Base-by-base conservation (phyloP, 164 flowering plant species). In the Piper betle region DNA sequence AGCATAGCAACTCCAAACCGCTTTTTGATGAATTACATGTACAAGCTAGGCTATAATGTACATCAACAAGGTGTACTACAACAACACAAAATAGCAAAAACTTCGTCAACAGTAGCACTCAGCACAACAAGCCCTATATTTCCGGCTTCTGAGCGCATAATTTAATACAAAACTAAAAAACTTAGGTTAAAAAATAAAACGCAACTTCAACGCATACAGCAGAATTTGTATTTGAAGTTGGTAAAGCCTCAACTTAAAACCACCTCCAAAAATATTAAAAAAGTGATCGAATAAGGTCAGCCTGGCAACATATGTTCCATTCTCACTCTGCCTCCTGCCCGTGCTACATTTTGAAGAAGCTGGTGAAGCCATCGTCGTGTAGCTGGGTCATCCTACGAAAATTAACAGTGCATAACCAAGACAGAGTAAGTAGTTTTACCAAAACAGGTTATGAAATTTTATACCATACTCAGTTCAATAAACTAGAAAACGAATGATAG, bases 311-410 rank as follows among this genome's bases (percentile, higher is more conserved):
- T 55, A 55, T 25, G 58, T 9, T 55, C 58, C 25, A 55, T 38
- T 55, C 58, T 39, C 9, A 33, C 58, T 38, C 58, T 33, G 38
- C 25, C 33, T 25, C 55, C 55, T 55, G 50, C 50, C 3, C 50
- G 50, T 9, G 60, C 55, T 11, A 72, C 72, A 65, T 68, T 72
- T 53, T 68, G 67, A 20, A 68, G 48, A 37, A 72, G 64, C 62
- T 72, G 75, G 12, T 66, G 66, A 40, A 72, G 61, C 72, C 72
- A 68, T 20, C 68, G 53, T 54, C 64, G 65, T 0, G 75, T 69
- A 59, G 66, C 25, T 55, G 61, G 64, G 63, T 72, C 75, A 2
- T 72, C 75, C 75, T 72, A 60, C 37, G 39, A 58, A n/a, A 38
- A 39, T 8, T 37, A 16, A 39, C 17, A 58, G 6, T 15, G 9